A percentile compares a stretch with the other conserved stretches of the same genome.
phyloP scores from a whole-genome alignment of 352 stramenopile species.

The Phytophthora fragariae region DNA sequence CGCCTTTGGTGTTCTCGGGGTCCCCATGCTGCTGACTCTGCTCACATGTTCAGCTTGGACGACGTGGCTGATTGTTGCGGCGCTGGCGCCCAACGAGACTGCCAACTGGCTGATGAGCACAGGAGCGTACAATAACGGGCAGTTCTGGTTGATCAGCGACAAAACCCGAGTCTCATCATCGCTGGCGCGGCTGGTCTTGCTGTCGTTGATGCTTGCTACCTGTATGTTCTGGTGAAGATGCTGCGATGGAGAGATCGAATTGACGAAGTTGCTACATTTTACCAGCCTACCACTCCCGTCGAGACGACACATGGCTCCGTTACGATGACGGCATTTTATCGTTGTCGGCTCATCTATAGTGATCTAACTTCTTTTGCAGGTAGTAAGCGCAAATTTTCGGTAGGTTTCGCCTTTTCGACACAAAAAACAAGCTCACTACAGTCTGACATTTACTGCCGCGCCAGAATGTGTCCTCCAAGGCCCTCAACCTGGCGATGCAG shows the following conservation, averaged over 20 bases:
- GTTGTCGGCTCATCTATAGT: conserved; percentile 2
- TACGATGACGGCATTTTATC: not conserved
- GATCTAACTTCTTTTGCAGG: conserved; percentile 43
- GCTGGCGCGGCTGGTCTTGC: conserved; percentile 34
- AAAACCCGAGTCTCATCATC: conserved; percentile 3
- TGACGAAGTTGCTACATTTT: conserved; percentile 13
- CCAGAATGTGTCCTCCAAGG: conserved; percentile 49
- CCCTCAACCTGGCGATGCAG: conserved; percentile 41
- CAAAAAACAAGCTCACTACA: not conserved
- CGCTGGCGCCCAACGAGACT: conserved; percentile 38
- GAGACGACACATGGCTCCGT: not conserved
- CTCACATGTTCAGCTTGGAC: conserved; percentile 42
- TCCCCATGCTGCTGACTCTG: conserved; percentile 28
- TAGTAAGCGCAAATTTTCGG: conserved; percentile 53
- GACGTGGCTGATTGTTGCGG: conserved; percentile 44
- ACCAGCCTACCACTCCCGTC: not conserved
- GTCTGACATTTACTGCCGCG: not conserved
- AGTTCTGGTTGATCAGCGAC: conserved; percentile 53
- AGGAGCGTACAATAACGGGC: conserved; percentile 46
- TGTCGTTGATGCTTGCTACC: conserved; percentile 37
- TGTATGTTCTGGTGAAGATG: conserved; percentile 37
- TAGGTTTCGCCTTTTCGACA: conserved; percentile 8
- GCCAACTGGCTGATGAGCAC: conserved; percentile 61
- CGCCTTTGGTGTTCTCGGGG: conserved; percentile 16
- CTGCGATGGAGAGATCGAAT: conserved; percentile 31